These are phyloP conservation scores for Cutaneotrichosporon cyanovorans DNA, from an alignment of 1,284 basidiomycete genomes.

Conservation along the genomic window DNA sequence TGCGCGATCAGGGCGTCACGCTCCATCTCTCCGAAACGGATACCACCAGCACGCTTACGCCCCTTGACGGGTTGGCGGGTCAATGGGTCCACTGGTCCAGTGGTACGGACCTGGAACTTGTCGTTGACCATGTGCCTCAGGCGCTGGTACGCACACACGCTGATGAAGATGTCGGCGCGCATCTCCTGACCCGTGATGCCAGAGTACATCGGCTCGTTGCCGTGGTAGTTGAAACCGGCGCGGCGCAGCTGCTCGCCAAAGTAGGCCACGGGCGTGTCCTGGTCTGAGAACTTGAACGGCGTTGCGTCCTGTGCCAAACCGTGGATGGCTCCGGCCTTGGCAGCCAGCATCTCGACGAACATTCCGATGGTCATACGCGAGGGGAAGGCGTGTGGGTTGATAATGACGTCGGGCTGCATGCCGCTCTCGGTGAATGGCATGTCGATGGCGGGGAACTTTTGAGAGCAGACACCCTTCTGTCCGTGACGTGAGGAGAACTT, in stretches of 20 bases:
- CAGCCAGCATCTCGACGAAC: constrained; percentile 98
- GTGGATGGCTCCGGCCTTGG: constrained; percentile 97
- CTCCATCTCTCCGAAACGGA: constrained; percentile 99
- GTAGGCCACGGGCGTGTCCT: constrained; percentile 92
- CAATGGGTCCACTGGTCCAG: constrained; percentile 89
- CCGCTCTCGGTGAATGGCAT: constrained; percentile 99
- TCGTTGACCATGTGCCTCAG: constrained; percentile 99
- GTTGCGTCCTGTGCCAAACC: constrained; percentile 97
- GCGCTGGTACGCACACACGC: constrained; percentile 97
- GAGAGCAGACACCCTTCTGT: constrained; percentile 99
- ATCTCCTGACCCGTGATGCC: constrained; percentile 99
- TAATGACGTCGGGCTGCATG: constrained; percentile 98
- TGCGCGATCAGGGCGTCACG: constrained; percentile 97
- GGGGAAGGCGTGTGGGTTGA: constrained; percentile 99
- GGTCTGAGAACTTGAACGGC: constrained; percentile 95
- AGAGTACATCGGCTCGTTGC: constrained; percentile 99
- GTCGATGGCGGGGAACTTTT: constrained; percentile 96
- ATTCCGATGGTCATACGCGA: constrained; percentile 99
- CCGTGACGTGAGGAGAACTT: constrained; percentile 99
- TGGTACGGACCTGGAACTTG: constrained; percentile 99
- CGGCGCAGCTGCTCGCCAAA: constrained; percentile 92
- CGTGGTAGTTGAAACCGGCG: constrained; percentile 97
- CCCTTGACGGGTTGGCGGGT: constrained; percentile 98
- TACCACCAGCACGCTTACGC: constrained; percentile 95
- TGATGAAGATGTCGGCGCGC: constrained; percentile 95